Evolutionary conservation across 2,329 filamentous ascomycete species (phyloP), one percentile per base, ranked within the genome.

Genomic region (Alternaria novae-zelandiae): DNA sequence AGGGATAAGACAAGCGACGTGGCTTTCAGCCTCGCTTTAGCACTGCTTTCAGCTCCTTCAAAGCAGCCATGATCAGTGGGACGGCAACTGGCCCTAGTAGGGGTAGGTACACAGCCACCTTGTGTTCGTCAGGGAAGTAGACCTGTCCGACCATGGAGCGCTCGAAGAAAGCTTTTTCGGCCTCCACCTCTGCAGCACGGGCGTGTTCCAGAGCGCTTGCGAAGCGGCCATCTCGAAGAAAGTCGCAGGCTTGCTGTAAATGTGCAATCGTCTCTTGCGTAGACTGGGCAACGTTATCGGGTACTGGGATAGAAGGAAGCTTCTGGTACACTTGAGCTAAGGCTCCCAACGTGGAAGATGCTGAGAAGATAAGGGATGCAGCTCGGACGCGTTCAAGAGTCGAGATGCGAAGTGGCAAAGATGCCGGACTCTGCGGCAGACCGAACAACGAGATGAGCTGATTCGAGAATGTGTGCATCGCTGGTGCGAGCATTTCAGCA

Each of bases 61-160:
- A 70, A 26, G 93, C 83, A 5, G 91, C 91, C 87, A 97, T 92
- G 7, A 97, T 79, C 54, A 99, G 82, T 41, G 96, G 96, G 12
- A 98, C 95, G 5, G 92, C 94, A 44, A 98, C 89, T 0, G 96
- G 96, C 0, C 96, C 96, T 44, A 99, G 82, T 11, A 99, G 82
- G 1, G 96, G 96, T 72, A 99, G 82, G 78, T 99, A 99, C 1
- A 99, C 96, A 0, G 96, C 96, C 23, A 99, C 88, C 81, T 98
- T 99, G 80, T 99, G 96, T 82, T 99, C 96, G 75, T 99, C 96
- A 0, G 96, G 96, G 79, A 99, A 99, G 80, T 98, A 99, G 3
- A 98, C 90, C 82, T 98, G 96, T 0, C 94, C 96, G 12, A 99
- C 96, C 96, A 99, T 99, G 75, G 92, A 97, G 82, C 97, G 97